Evolutionary conservation across 345 rosid species (phyloP).

Genomic region (Streptanthus diversifolius): DNA sequence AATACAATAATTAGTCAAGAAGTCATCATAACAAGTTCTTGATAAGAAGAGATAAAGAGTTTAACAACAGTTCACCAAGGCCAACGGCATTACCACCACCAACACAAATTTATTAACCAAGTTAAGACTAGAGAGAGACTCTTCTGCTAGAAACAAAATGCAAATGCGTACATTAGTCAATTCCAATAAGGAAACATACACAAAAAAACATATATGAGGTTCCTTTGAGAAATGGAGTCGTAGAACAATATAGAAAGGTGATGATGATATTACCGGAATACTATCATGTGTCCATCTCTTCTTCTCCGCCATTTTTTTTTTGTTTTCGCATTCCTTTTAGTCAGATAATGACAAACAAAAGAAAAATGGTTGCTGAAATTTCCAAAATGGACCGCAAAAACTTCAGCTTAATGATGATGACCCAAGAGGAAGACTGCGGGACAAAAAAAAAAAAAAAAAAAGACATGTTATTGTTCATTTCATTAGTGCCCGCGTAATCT

Average conservation of each 20-base stretch:
- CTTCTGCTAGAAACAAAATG: neutral
- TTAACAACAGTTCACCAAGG: neutral
- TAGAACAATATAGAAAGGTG: no score
- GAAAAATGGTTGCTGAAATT: neutral
- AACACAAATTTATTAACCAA: neutral
- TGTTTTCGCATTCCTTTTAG: neutral
- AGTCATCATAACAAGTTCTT: conserved; percentile 5
- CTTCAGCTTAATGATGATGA: neutral
- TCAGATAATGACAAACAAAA: neutral
- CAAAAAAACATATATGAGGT: no score
- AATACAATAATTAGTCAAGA: conserved; percentile 8
- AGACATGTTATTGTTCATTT: no score
- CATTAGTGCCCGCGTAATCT: no score
- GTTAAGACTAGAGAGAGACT: neutral
- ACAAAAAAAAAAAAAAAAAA: no score
- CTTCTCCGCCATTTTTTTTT: neutral
- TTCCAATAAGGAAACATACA: neutral
- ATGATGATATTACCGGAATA: no score
- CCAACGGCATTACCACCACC: neutral
- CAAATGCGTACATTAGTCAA: neutral
- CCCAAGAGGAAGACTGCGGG: neutral
- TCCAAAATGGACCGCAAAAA: conserved; percentile 5
- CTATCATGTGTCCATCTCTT: neutral
- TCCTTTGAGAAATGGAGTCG: no score
- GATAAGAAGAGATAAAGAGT: neutral